Base-by-base conservation (phyloP, 768 basidiomycete genomes). In the Leccinum pellstonianum region DNA sequence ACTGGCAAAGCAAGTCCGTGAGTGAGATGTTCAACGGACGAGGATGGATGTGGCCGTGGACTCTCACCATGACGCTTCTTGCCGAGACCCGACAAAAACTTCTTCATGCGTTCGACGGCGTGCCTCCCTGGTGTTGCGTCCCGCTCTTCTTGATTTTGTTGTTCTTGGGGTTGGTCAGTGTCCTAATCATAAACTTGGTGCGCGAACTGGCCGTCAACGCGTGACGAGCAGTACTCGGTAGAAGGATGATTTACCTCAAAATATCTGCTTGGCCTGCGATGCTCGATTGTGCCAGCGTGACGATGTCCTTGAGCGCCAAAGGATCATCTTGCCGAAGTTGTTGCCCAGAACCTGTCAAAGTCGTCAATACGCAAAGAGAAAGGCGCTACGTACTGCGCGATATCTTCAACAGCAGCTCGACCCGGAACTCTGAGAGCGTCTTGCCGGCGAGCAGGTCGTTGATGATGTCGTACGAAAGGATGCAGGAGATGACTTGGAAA, bases 171-270 rank as follows among this genome's bases (percentile, higher is more conserved):
- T 95, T 93, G 4, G 82, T 84, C 31, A 99, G 79, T 0, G 93
- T 95, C 75, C 98, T 97, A 58, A 97, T 77, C 95, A 98, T 97
- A 76, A 98, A 98, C n/a, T 86, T 85, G 10, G 93, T 90, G 49
- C 97, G 89, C 5, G 95, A 94, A 71, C 93, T 97, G 63, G 47
- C 12, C 49, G 55, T 62, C 60, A 57, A 49, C 38, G 29, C 27
- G 8, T 9, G 54, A 14, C 14, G 7, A 35, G 31, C 5, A 15
- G 23, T 3, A n/a, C 11, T 5, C 23, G 17, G 5, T 19, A 23
- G 25, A 12, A 48, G n/a, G 12, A 15, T 14, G 35, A 14, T 23
- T 47, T 23, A 89, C 88, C 83, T 88, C 61, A 86, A 61, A 27
- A 71, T 68, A 6, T 75, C 75, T 5, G 82, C 80, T 50, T 83